Conservation (phyloP, 1,284 basidiomycete genomes). For the Tylopilus microsporus region DNA sequence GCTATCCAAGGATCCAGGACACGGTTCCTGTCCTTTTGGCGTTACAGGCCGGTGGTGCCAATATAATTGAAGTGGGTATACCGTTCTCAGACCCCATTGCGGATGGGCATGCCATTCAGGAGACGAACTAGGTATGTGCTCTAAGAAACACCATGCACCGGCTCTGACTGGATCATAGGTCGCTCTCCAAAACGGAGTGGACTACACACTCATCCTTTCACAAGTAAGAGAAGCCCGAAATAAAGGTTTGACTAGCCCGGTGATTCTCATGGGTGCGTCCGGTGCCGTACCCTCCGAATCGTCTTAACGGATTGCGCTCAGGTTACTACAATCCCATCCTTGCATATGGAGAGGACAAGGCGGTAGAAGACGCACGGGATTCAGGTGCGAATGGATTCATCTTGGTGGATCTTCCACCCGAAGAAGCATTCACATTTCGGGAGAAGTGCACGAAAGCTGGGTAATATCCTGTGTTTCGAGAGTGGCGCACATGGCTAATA, state of each 20-base stretch:
- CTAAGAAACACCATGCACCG: not conserved
- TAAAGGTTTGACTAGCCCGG: not conserved
- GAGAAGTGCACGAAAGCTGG: not conserved
- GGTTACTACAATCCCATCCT: not conserved
- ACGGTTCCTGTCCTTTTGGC: not conserved
- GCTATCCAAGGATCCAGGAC: not conserved
- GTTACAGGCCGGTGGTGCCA: not conserved
- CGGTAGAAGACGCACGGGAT: not conserved
- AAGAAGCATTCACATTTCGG: not conserved
- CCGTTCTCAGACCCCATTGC: not conserved
- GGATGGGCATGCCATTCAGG: not conserved
- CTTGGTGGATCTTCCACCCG: not conserved
- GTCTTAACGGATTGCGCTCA: not conserved
- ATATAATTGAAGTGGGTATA: not conserved
- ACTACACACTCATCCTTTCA: slow-evolving; percentile 1
- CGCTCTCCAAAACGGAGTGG: not conserved
- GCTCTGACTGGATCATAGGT: not conserved
- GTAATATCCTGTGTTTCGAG: not conserved
- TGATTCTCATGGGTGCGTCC: not conserved
- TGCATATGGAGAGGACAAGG: slow-evolving; percentile 1
- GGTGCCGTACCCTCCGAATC: not conserved
- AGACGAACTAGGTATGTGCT: not conserved
- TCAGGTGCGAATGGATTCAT: slow-evolving; percentile 1
- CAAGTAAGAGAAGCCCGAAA: not conserved
- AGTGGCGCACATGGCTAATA: not conserved